Percentiles rank a stretch among this genome's conserved stretches.
phyloP scores from a whole-genome alignment of 192 early-diverging fungal genomes.

The Entomortierella beljakovae region DNA sequence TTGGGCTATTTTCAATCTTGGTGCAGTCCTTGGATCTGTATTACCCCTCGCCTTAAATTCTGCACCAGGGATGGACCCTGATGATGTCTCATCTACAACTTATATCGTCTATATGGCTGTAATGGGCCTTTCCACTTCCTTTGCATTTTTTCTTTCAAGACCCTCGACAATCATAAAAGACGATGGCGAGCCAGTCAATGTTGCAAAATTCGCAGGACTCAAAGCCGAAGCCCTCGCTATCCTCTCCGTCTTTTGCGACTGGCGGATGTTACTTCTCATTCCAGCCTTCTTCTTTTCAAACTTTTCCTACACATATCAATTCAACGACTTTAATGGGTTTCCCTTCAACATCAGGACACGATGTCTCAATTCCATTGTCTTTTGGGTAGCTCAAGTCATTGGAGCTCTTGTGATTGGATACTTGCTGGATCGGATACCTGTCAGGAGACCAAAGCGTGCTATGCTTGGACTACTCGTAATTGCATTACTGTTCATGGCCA shows the following conservation, averaged over 20 bases:
- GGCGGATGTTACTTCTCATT: slow-evolving; percentile 72
- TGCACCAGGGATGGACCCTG: slow-evolving; percentile 27
- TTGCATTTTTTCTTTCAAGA: slow-evolving; percentile 67
- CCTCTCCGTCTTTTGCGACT: slow-evolving; percentile 71
- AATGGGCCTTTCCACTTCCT: slow-evolving; percentile 70
- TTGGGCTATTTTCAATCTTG: slow-evolving; percentile 89
- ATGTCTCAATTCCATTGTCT: slow-evolving; percentile 76
- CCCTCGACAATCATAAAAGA: slow-evolving; percentile 68
- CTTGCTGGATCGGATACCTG: slow-evolving; percentile 68
- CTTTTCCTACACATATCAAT: slow-evolving; percentile 83
- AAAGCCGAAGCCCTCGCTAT: slow-evolving; percentile 63
- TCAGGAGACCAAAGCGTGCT: slow-evolving; percentile 74
- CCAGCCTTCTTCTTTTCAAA: slow-evolving; percentile 81
- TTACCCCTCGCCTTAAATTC: slow-evolving; percentile 78
- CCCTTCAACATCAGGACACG: slow-evolving; percentile 79
- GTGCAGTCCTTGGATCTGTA: slow-evolving; percentile 83
- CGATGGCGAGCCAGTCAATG: slow-evolving; percentile 76
- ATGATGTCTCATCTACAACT: slow-evolving; percentile 70
- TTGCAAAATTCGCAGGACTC: slow-evolving; percentile 77
- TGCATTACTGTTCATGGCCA: slow-evolving; percentile 62
- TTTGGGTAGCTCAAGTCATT: slow-evolving; percentile 82
- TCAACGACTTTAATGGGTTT: slow-evolving; percentile 67
- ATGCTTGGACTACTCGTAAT: slow-evolving; percentile 65
- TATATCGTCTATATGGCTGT: slow-evolving; percentile 82
- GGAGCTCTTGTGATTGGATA: slow-evolving; percentile 73